Base-by-base conservation (phyloP, 2,329 filamentous ascomycete genomes). In the Talaromyces sp. region DNA sequence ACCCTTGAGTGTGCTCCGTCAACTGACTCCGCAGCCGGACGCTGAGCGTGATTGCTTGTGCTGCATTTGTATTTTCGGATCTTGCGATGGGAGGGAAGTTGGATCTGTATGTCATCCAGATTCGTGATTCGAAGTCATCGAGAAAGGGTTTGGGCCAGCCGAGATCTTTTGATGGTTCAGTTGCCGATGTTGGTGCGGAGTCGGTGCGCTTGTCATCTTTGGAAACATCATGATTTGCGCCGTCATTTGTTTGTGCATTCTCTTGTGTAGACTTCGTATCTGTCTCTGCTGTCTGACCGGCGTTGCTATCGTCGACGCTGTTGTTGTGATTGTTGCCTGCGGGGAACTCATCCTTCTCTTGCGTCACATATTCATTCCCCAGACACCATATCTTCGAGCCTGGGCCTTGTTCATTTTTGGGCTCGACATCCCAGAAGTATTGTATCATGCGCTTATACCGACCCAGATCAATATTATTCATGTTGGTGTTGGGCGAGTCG, bases 71-170 rank as follows among this genome's bases (percentile, higher is more conserved):
- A 67, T 93, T 89, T 60, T 84, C 82, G 3, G 90, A 93, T 74
- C 88, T 91, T 18, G 90, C 84, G 72, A 99, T 99, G 0, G 87
- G 82, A 9, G 87, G 81, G 73, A 99, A 99, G 68, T 89, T 89
- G 28, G 88, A 95, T 58, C 95, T 87, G 72, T 99, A 99, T 9
- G 93, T 98, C 84, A 99, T 91, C 93, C 95, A 98, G 75, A 97
- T 86, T 65, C 87, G 86, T 5, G 93, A 93, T 74, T 96, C 92
- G 70, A 98, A 96, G 75, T 99, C 95, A 64, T 92, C 89, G 37
- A 98, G 80, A 71, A 99, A 99, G 4, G 86, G 83, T 9, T 84
- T 79, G 9, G 95, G 95, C 95, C 95, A 99, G 63, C 89, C 88
- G 64, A 79, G 65, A 9, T 50, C 63, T 44, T 60, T 62, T 18